A percentile compares a stretch with the other conserved stretches of the same genome.
Evolutionary conservation across 2,329 filamentous ascomycete genomes (phyloP).

Genomic region (Fusarium chaquense): DNA sequence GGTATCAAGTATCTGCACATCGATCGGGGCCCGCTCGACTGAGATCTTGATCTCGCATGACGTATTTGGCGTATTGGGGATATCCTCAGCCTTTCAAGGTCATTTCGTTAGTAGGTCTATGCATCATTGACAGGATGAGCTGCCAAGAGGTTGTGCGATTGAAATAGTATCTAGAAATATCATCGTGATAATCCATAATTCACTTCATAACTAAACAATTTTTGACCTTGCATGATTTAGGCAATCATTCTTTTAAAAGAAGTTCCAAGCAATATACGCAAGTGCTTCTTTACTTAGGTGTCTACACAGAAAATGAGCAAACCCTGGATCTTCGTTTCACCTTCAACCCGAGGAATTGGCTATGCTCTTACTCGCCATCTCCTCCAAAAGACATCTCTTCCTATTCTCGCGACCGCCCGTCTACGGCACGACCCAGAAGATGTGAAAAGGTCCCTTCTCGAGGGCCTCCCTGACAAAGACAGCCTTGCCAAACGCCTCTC

Average conservation of each 20-base stretch:
- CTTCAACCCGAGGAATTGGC: slow-evolving; percentile 63
- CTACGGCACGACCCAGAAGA: slow-evolving; percentile 48
- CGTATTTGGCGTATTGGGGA: slow-evolving; percentile 26
- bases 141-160: not conserved
- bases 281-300: not conserved
- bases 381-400: slow-evolving; percentile 60
- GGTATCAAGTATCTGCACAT: slow-evolving; percentile 14
- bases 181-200: not conserved
- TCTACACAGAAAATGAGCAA: slow-evolving; percentile 53
- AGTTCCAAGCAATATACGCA: not conserved
- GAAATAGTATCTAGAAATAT: not conserved
- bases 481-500: slow-evolving; percentile 53
- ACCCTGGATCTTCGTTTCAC: slow-evolving; percentile 64
- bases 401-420: slow-evolving; percentile 62
- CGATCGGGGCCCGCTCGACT: slow-evolving; percentile 12
- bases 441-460: slow-evolving; percentile 53
- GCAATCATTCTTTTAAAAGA: not conserved
- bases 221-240: not conserved
- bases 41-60: slow-evolving; percentile 33
- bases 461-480: slow-evolving; percentile 43
- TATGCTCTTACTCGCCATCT: slow-evolving; percentile 62
- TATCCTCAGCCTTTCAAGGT: not conserved
- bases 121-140: slow-evolving; percentile 39
- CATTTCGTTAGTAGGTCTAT: slow-evolving; percentile 9
- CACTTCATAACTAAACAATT: not conserved